A percentile compares a stretch with the other conserved stretches of the same genome.
Conservation (phyloP, 176 grass and related monocot genomes). For the Tillandsia fasciculata region DNA sequence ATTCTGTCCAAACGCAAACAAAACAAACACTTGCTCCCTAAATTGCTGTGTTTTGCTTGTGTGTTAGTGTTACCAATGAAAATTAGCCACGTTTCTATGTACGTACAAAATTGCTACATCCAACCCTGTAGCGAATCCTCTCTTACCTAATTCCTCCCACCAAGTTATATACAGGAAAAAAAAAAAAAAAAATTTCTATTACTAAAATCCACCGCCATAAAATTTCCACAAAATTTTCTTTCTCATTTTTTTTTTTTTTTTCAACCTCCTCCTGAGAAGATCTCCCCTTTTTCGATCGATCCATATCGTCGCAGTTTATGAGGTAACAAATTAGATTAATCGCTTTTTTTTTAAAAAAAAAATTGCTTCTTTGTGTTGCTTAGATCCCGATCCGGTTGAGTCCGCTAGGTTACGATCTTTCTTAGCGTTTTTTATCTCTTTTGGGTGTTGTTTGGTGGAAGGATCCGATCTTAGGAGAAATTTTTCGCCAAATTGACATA, state of each 20-base stretch:
- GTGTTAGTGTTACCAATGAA: too few relatives aligned
- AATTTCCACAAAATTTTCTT: not conserved
- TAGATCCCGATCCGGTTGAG: too few relatives aligned
- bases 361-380: not conserved
- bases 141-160: not conserved
- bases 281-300: conserved; percentile 15
- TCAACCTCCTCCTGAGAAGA: not conserved
- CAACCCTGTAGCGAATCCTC: not conserved
- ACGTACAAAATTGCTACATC: too few relatives aligned
- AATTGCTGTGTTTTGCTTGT: too few relatives aligned
- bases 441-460: too few relatives aligned
- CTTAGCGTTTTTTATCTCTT: conserved; percentile 7
- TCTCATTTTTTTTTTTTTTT: not conserved
- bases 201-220: not conserved
- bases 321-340: conserved; percentile 14
- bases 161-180: too few relatives aligned
- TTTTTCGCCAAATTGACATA: too few relatives aligned
- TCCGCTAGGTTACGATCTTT: too few relatives aligned
- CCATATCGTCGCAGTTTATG: conserved; percentile 41
- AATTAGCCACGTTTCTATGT: too few relatives aligned
- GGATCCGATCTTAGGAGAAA: too few relatives aligned
- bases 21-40: too few relatives aligned
- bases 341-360: not conserved
- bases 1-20: too few relatives aligned
- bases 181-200: not conserved